Evolutionary conservation across 2,329 filamentous ascomycete genomes (phyloP), one percentile per base, ranked within the genome.

Genomic region (Alternaria gansuensis): DNA sequence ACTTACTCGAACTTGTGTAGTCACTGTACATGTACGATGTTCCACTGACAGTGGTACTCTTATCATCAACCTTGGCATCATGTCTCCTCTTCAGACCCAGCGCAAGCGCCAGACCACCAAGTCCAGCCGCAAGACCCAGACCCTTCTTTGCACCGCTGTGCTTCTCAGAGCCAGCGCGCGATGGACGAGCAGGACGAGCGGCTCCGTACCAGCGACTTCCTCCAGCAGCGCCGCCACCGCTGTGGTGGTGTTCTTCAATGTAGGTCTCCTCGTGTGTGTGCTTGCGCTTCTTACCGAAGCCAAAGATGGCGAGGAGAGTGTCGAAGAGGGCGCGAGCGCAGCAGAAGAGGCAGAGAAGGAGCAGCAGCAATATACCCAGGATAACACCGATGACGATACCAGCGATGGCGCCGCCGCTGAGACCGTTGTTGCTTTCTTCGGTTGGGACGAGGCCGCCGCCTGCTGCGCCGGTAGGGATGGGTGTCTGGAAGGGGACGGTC

Each of bases 351-450:
- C 89, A 92, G 70, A 93, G 79, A 7, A 91, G 83, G 4, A 89
- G 80, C 23, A 93, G 84, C 2, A 93, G 81, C 39, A 84, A 77
- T 34, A 92, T 82, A 62, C 89, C 90, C 13, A 84, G 84, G 48
- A 93, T 82, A 10, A 87, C 85, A 62, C 90, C 90, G 55, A 93
- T 88, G 65, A 93, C 90, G 69, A 93, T 93, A 60, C 90, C 90
- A 14, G 91, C 90, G 68, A 93, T 93, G 59, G 89, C 90, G 51
- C 90, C 90, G 41, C 83, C 85, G 68, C 88, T 90, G 53, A 93
- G 83, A 17, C 75, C 75, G 26, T 70, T 70, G 21, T 69, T 65
- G 54, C 75, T 69, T 10, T 65, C 68, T 29, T 67, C 67, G 2
- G 63, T 63, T 26, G 72, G 60, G 13, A 74, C 69, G 24, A 75